Base-by-base conservation (phyloP, 306 rosid species). In the Lupinus albus region DNA sequence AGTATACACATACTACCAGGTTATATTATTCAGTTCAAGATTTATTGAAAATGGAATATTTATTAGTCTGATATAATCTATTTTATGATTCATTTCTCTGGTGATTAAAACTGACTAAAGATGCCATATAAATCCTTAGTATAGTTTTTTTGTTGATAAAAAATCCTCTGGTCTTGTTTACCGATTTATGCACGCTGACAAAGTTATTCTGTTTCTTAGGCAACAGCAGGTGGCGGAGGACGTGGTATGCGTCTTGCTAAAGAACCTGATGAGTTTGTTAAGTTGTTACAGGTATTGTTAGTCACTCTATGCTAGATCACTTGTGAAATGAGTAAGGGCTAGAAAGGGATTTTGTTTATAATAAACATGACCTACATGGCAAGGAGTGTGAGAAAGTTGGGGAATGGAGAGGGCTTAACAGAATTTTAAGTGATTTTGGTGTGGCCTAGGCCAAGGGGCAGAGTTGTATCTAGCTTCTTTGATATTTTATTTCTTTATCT, bases 201-300 rank as follows among this genome's bases (percentile, higher is more conserved):
- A 70, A 20, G 14, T 15, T 79, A 28, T 72, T 72, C 15, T 74
- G 32, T 63, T 82, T 76, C 71, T 46, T 71, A 93, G 97, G 99
- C 99, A 79, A 93, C 97, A 56, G 99, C 97, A 11, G 99, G 99
- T 64, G 99, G 99, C 47, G 97, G 99, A 76, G 99, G 99, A 58
- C 97, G 99, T 67, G 97, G 97, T 62, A 93, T 90, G 99, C 91
- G 97, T 59, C 99, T 93, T 70, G 99, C 99, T 70, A 90, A 93
- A 85, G 92, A 82, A 76, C 97, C 99, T 57, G 95, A 76, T 4
- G 99, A 93, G 84, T 93, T 93, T 80, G 97, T 93, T 78, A 93
- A 93, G 90, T 81, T 93, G 84, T 81, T 93, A 61, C 97, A 90
- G 97, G 99, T 93, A 78, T 57, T 39, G 45, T 8, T 39, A 39